These are phyloP conservation scores for Amylocarpus encephaloides DNA, from an alignment of 2,329 filamentous ascomycete genomes.

Conservation along the genomic window DNA sequence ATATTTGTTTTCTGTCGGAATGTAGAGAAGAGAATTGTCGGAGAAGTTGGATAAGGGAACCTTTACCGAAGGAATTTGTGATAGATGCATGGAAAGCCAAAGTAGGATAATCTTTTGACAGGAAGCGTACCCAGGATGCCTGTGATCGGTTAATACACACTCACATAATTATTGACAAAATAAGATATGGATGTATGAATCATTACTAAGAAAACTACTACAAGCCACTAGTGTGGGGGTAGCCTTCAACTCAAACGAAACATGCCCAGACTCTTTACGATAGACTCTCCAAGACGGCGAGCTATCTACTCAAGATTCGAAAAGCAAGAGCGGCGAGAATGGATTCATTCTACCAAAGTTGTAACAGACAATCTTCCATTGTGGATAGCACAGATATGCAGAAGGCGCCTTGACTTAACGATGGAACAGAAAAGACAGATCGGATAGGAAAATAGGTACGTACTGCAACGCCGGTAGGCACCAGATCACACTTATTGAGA, in stretches of 20 bases:
- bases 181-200: conserved; percentile 65
- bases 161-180: conserved; percentile 20
- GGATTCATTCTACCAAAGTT: conserved; percentile 92
- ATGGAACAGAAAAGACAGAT: conserved; percentile 29
- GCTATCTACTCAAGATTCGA: conserved; percentile 63
- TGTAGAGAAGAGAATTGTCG: conserved; percentile 90
- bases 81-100: conserved; percentile 92
- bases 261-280: conserved; percentile 64
- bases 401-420: conserved; percentile 89
- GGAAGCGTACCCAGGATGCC: conserved; percentile 85
- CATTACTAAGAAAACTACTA: conserved; percentile 98
- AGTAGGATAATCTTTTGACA: conserved; percentile 89
- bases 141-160: conserved; percentile 38
- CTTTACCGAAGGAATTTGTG: conserved; percentile 95
- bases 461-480: conserved; percentile 91
- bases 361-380: conserved; percentile 94
- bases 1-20: conserved; percentile 87
- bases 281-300: conserved; percentile 79
- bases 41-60: conserved; percentile 83
- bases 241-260: conserved; percentile 97
- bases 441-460: conserved; percentile 43
- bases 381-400: conserved; percentile 49
- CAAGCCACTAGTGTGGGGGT: conserved; percentile 57
- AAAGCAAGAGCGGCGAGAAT: conserved; percentile 56
- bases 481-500: conserved; percentile 85